Conservation (phyloP, 257 asterid species). For the Fraxinus cuspidata region DNA sequence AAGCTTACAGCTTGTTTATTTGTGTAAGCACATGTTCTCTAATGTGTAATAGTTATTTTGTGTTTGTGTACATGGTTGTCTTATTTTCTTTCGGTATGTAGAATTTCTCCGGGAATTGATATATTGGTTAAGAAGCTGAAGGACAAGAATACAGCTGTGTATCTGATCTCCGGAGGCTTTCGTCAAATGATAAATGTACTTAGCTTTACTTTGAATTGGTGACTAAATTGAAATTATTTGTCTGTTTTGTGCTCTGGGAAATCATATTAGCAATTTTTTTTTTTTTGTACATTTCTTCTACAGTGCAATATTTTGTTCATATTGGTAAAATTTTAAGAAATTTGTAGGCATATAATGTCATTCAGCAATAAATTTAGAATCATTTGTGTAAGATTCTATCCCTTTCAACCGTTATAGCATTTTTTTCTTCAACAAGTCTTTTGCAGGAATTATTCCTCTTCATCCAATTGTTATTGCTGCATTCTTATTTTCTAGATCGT, state of each 20-base stretch:
- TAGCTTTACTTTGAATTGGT: slow-evolving; percentile 18
- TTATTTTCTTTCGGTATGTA: slow-evolving; percentile 35
- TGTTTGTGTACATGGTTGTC: slow-evolving; percentile 11
- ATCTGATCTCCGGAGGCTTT: slow-evolving; percentile 88
- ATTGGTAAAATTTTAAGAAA: neutral
- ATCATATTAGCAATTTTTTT: neutral
- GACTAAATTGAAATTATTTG: slow-evolving; percentile 9
- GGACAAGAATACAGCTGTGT: slow-evolving; percentile 57
- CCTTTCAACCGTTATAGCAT: neutral
- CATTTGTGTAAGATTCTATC: neutral
- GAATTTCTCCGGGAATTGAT: slow-evolving; percentile 92
- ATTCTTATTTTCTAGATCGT: neutral
- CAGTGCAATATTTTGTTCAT: neutral
- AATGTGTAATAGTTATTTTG: neutral
- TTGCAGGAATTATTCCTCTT: neutral
- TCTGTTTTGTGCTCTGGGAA: slow-evolving; percentile 6
- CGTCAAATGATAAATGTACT: slow-evolving; percentile 95
- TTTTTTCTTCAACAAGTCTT: neutral
- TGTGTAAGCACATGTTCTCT: neutral
- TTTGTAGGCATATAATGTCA: neutral
- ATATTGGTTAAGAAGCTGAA: slow-evolving; percentile 68
- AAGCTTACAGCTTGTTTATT: neutral
- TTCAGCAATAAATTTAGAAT: neutral
- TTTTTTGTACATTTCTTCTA: neutral
- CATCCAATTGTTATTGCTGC: neutral